phyloP scores from a whole-genome alignment of 257 asterid genomes.

The Salvia hispanica region DNA sequence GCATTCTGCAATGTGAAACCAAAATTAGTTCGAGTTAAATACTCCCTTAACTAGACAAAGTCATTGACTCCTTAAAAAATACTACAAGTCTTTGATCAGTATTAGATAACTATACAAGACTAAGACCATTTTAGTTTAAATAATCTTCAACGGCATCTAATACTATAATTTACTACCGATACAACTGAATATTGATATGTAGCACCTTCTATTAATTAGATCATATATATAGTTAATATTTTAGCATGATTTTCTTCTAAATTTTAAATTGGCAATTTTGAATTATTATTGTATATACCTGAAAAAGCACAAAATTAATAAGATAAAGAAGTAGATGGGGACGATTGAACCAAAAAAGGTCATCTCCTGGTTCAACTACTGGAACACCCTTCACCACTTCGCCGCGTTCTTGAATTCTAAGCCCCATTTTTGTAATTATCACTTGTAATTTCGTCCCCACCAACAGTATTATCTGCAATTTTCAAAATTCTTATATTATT shows the following conservation, averaged over 20 bases:
- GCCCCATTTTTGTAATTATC: constrained; percentile 85
- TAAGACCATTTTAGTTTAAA: no score
- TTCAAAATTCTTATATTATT: no score
- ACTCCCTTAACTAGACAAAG: neutral
- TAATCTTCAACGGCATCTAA: no score
- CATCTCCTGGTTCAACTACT: constrained; percentile 74
- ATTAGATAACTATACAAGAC: no score
- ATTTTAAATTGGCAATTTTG: no score
- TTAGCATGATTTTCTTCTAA: no score
- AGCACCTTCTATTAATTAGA: no score
- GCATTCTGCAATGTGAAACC: constrained; percentile 62
- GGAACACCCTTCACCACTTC: constrained; percentile 84
- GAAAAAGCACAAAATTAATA: constrained; percentile 80
- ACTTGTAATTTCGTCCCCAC: constrained; percentile 92
- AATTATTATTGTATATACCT: constrained; percentile 34
- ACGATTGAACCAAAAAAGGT: constrained; percentile 81
- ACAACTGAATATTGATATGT: no score
- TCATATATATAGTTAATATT: no score
- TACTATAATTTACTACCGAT: no score
- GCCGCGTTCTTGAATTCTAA: constrained; percentile 72
- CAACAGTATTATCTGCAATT: constrained; percentile 61
- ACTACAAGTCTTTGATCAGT: no score
- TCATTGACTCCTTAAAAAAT: neutral
- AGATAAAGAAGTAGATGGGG: constrained; percentile 72
- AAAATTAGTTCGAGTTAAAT: neutral